These are phyloP conservation scores for Neoboletus subvelutipes DNA, from an alignment of 768 basidiomycete species.

Conservation along the genomic window DNA sequence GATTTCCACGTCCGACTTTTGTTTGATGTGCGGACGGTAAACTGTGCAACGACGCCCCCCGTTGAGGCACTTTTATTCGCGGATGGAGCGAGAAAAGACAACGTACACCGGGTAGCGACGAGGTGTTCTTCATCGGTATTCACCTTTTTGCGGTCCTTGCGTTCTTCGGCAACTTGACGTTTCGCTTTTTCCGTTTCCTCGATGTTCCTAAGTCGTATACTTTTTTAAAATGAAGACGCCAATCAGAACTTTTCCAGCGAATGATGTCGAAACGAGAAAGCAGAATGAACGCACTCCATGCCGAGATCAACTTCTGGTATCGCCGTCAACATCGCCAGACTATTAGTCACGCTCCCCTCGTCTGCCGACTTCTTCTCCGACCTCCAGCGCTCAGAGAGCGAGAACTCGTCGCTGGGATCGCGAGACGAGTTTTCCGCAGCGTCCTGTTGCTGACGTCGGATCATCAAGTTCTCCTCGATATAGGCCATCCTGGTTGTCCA, in stretches of 20 bases:
- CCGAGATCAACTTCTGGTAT: slow-evolving; percentile 98
- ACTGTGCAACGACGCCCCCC: slow-evolving; percentile 43
- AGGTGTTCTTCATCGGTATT: slow-evolving; percentile 79
- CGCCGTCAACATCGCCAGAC: slow-evolving; percentile 92
- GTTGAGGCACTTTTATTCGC: not conserved
- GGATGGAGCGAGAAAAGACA: not conserved
- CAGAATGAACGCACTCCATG: slow-evolving; percentile 76
- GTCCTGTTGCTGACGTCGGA: slow-evolving; percentile 58
- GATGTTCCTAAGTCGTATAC: slow-evolving; percentile 89
- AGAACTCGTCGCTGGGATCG: slow-evolving; percentile 71
- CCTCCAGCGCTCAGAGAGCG: slow-evolving; percentile 67
- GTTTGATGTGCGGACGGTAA: slow-evolving; percentile 77
- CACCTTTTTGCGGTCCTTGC: slow-evolving; percentile 53
- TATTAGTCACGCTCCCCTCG: slow-evolving; percentile 92
- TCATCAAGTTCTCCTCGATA: slow-evolving; percentile 89
- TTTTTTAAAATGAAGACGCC: slow-evolving; percentile 27
- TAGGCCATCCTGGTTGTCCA: slow-evolving; percentile 76
- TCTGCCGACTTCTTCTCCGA: slow-evolving; percentile 58
- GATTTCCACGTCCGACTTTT: slow-evolving; percentile 87
- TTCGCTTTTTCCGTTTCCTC: slow-evolving; percentile 98
- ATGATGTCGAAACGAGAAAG: not conserved
- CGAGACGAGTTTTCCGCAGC: slow-evolving; percentile 44
- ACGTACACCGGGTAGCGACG: slow-evolving; percentile 83
- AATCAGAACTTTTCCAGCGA: too few species aligned
- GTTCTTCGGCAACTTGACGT: slow-evolving; percentile 73